A percentile compares a stretch with the other conserved stretches of the same genome.
Evolutionary conservation across 2,329 filamentous ascomycete genomes (phyloP).

Genomic region (Sclerotiophoma versabilis): DNA sequence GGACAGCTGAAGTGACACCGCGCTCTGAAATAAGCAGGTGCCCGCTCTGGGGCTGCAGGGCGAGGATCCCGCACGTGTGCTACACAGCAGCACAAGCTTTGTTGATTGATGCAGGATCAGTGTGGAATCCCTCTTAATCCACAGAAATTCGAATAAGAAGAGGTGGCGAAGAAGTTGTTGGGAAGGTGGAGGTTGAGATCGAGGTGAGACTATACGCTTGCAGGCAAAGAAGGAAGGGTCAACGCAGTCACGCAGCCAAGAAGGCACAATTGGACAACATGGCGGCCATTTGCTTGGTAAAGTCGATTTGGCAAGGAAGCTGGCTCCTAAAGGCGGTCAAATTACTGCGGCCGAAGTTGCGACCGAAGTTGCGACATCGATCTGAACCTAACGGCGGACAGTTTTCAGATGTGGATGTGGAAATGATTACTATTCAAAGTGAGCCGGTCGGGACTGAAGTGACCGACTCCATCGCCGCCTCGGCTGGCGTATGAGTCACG

Average conservation of each 20-base stretch:
- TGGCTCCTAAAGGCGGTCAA: not conserved
- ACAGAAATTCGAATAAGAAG: not conserved
- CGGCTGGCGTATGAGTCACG: conserved; percentile 8
- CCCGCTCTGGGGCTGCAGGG: not conserved
- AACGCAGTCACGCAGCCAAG: not conserved
- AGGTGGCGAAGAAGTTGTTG: not conserved
- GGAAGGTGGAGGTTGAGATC: not conserved
- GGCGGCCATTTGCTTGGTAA: not conserved
- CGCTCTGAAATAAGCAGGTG: conserved; percentile 14
- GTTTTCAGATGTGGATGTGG: not conserved
- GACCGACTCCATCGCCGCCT: conserved; percentile 6
- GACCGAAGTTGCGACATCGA: not conserved
- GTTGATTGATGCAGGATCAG: not conserved
- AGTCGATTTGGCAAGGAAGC: not conserved
- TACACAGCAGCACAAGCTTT: conserved; percentile 4
- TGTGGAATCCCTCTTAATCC: not conserved
- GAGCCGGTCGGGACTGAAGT: not conserved
- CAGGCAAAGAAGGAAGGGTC: not conserved
- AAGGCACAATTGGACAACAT: not conserved
- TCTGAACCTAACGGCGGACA: not conserved
- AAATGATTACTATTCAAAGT: conserved; percentile 16
- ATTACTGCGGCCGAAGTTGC: conserved; percentile 1
- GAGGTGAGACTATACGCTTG: conserved; percentile 2
- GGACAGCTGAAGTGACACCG: conserved; percentile 12
- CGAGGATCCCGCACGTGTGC: not conserved